These are phyloP conservation scores for Gyrodon lividus DNA, from an alignment of 768 basidiomycete genomes.

Conservation along the genomic window DNA sequence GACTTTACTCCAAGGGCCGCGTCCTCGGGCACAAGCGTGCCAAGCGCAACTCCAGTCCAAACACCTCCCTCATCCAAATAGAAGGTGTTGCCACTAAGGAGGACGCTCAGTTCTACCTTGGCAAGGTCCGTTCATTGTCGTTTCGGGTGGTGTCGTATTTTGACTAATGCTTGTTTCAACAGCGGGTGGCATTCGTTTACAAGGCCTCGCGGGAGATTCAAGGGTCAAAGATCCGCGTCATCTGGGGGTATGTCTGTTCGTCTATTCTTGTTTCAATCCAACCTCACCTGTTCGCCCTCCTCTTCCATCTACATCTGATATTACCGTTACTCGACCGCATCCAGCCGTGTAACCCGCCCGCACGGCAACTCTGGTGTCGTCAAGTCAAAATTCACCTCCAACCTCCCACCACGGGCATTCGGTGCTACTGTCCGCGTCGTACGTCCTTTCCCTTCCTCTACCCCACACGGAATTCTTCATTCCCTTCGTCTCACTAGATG, in stretches of 20 bases:
- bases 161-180: slow-evolving; percentile 1
- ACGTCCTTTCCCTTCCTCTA: slow-evolving; percentile 34
- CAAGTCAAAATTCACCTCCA: slow-evolving; percentile 93
- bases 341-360: slow-evolving; percentile 85
- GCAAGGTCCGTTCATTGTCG: slow-evolving; percentile 68
- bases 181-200: slow-evolving; percentile 99
- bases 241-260: slow-evolving; percentile 83
- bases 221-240: slow-evolving; percentile 94
- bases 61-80: slow-evolving; percentile 95
- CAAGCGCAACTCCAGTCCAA: slow-evolving; percentile 94
- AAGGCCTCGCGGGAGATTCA: slow-evolving; percentile 92
- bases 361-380: slow-evolving; percentile 96
- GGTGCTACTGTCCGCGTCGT: slow-evolving; percentile 92
- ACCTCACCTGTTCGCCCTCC: neutral
- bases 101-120: slow-evolving; percentile 97
- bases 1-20: slow-evolving; percentile 95
- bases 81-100: slow-evolving; percentile 93
- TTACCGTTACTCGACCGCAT: too few species aligned
- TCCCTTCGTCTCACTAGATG: slow-evolving; percentile 52
- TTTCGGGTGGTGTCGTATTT: neutral
- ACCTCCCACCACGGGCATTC: slow-evolving; percentile 93
- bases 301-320: neutral
- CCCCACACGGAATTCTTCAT: slow-evolving; percentile 2
- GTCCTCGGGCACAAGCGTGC: slow-evolving; percentile 98
- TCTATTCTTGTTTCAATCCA: neutral